Evolutionary conservation across 148 eudicot genomes (phyloP), one percentile per base, ranked within the genome.

Genomic region (Cornus suecica): DNA sequence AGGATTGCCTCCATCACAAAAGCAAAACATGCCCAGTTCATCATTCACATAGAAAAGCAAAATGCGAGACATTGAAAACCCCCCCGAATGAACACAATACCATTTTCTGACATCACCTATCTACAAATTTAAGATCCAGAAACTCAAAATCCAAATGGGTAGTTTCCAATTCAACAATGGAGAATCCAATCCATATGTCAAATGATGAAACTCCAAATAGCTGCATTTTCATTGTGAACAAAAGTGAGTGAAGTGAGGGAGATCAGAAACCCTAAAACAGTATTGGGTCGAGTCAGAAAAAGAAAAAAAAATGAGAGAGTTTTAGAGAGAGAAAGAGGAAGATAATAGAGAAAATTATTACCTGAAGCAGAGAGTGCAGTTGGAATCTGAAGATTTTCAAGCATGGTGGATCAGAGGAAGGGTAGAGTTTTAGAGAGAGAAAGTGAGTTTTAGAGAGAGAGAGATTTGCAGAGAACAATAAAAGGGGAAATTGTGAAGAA

Each of bases 171-270:
- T 42, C 16, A 9, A 28, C 58, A 64, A 4, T 70, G 22, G 69
- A 69, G 69, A 69, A 45, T 61, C 66, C 34, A 81, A 76, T 64
- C 77, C 77, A 69, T 30, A 58, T 71, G 61, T 34, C 27, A 81
- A 76, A 79, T 54, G 37, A 74, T 52, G 78, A 72, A 79, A 78
- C 30, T 48, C 25, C 68, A 1, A n/a, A 68, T 65, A 83, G 83
- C 79, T 85, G 80, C 88, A 83, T 83, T 79, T 70, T 73, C 41
- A 80, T 71, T 79, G 63, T 68, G 75, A 45, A 6, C 20, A 77
- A 80, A 74, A 64, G 28, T 32, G 45, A 31, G 45, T 0, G 24
- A 41, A 71, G 76, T 70, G 18, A 68, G 2, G 76, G 22, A 84
- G 67, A 82, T 80, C 79, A 73, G 37, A 76, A 29, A 31, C 56